phyloP scores from a whole-genome alignment of 139 green algal species.

The Closterium sp. region DNA sequence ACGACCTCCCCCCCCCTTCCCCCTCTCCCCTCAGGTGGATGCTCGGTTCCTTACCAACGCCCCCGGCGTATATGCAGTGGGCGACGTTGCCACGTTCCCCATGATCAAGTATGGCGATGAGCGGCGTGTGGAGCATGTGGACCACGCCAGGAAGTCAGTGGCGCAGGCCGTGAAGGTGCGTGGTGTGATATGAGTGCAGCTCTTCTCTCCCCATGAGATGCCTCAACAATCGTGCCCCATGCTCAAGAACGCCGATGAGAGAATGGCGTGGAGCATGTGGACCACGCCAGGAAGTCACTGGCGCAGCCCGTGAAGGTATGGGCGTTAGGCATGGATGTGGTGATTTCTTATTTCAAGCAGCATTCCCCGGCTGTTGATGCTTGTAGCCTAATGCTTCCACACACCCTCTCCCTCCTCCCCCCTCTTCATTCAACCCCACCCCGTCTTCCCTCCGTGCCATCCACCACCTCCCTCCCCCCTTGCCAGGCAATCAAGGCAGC shows the following conservation, averaged over 20 bases:
- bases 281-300: conserved; percentile 61
- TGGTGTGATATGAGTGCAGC: neutral
- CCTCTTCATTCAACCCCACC: neutral
- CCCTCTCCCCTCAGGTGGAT: conserved; percentile 33
- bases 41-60: conserved; percentile 4
- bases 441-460: neutral
- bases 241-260: conserved; percentile 50
- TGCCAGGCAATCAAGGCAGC: conserved; percentile 15
- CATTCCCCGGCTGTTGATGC: too few species aligned
- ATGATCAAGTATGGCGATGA: conserved; percentile 58
- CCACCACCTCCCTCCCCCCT: neutral
- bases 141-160: conserved; percentile 62
- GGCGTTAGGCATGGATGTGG: too few species aligned
- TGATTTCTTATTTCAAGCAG: too few species aligned
- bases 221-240: conserved; percentile 68
- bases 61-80: conserved; percentile 81
- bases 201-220: too few species aligned
- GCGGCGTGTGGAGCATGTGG: conserved; percentile 85
- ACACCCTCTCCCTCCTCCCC: neutral
- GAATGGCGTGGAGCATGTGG: conserved; percentile 86
- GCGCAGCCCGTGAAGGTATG: conserved; percentile 60
- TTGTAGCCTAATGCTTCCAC: too few species aligned
- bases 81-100: conserved; percentile 89
- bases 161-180: conserved; percentile 59
- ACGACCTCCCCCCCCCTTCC: neutral